A percentile compares a stretch with the other conserved stretches of the same genome.
Evolutionary conservation across 768 basidiomycete genomes (phyloP).

Genomic region (Boletus huronensis): DNA sequence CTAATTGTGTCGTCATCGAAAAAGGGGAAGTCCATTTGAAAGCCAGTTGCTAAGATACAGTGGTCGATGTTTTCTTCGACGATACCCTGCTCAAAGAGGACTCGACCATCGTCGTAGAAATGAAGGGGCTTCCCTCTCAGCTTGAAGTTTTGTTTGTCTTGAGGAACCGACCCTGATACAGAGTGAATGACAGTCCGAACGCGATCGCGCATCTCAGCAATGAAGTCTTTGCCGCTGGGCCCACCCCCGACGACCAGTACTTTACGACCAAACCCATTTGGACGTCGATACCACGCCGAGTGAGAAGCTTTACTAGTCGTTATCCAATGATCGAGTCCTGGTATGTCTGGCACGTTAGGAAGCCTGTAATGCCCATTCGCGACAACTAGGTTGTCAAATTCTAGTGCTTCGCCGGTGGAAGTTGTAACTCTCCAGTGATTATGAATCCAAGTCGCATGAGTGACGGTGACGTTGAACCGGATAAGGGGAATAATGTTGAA

Average conservation of each 20-base stretch:
- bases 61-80: conserved; percentile 53
- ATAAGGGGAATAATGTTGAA: conserved; percentile 64
- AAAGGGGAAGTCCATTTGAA: conserved; percentile 63
- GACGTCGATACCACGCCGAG: conserved; percentile 64
- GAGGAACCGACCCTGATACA: conserved; percentile 33
- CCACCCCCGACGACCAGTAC: conserved; percentile 51
- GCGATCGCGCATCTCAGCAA: conserved; percentile 48
- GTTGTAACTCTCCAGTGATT: conserved; percentile 49
- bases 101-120: conserved; percentile 43
- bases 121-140: conserved; percentile 41
- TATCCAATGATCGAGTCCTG: conserved; percentile 62
- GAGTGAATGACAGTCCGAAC: conserved; percentile 56
- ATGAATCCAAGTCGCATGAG: conserved; percentile 38
- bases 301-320: conserved; percentile 51
- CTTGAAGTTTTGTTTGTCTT: conserved; percentile 36
- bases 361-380: conserved; percentile 73
- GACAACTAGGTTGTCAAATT: conserved; percentile 65
- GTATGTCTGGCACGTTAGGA: conserved; percentile 58
- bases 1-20: conserved; percentile 39
- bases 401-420: conserved; percentile 33
- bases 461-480: conserved; percentile 57
- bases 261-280: conserved; percentile 35
- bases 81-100: conserved; percentile 58
- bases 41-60: conserved; percentile 77
- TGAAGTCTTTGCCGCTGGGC: conserved; percentile 70